Percentiles rank a stretch among this genome's conserved stretches.
These are phyloP conservation scores for Nothophoma quercina DNA, from an alignment of 2,329 filamentous ascomycete genomes.

Conservation along the genomic window DNA sequence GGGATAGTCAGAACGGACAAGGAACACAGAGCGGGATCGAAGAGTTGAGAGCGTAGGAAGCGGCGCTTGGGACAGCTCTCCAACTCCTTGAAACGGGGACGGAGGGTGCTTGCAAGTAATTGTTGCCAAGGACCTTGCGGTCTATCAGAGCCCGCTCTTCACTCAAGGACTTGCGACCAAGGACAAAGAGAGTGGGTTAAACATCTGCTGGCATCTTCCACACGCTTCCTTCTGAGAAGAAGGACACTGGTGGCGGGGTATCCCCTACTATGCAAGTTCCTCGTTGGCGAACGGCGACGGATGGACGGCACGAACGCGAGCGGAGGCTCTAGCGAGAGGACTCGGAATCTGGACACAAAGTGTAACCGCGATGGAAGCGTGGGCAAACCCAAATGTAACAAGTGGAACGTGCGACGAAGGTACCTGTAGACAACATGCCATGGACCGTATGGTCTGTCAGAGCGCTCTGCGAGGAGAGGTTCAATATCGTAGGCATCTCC, in stretches of 20 bases:
- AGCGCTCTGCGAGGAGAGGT: constrained; percentile 17
- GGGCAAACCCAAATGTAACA: constrained; percentile 16
- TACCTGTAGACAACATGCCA: constrained; percentile 31
- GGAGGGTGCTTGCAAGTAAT: constrained; percentile 29
- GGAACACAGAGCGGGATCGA: constrained; percentile 7
- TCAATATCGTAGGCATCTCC: constrained; percentile 38
- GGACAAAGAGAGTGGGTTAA: constrained; percentile 17
- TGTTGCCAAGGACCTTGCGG: constrained; percentile 37
- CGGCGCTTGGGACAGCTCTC: constrained; percentile 15
- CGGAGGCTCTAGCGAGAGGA: constrained; percentile 14
- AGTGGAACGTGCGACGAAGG: constrained; percentile 20
- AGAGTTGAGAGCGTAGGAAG: constrained; percentile 7
- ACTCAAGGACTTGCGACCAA: constrained; percentile 2
- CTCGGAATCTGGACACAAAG: constrained; percentile 16
- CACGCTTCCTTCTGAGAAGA: constrained; percentile 28
- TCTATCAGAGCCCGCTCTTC: constrained; percentile 34
- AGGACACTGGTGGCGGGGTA: constrained; percentile 31
- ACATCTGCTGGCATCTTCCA: constrained; percentile 43
- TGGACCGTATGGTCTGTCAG: constrained; percentile 33
- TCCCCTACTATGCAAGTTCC: constrained; percentile 33
- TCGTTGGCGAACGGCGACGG: constrained; percentile 21
- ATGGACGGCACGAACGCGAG: constrained; percentile 14
- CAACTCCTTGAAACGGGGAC: constrained; percentile 6
- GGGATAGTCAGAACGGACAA: constrained; percentile 6
- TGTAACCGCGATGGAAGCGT: constrained; percentile 9